A percentile compares a stretch with the other conserved stretches of the same genome.
These are phyloP conservation scores for Botrytis sinoallii DNA, from an alignment of 2,329 filamentous ascomycete species.

Conservation along the genomic window DNA sequence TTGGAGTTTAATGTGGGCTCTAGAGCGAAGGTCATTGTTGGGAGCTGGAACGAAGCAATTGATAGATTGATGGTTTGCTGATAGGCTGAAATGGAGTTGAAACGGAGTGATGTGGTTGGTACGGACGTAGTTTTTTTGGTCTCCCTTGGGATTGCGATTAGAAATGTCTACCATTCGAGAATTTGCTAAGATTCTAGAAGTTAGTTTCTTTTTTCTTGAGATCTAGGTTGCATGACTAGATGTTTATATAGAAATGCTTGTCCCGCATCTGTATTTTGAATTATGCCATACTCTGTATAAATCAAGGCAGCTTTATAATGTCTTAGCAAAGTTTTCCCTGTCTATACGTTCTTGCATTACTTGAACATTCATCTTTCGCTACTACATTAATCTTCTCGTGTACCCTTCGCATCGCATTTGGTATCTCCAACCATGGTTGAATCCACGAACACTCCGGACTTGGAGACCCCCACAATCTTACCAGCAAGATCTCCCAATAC, in stretches of 20 bases:
- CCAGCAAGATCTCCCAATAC: not conserved
- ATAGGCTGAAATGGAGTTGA: not conserved
- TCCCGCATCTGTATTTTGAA: not conserved
- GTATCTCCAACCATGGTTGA: not conserved
- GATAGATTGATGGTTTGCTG: not conserved
- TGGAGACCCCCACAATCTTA: not conserved
- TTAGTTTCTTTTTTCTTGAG: not conserved
- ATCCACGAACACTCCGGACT: not conserved
- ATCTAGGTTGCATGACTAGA: not conserved
- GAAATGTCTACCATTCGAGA: not conserved
- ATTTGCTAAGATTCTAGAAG: not conserved
- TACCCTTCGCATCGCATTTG: not conserved
- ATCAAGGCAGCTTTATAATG: not conserved
- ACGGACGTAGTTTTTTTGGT: not conserved
- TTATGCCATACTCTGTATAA: not conserved
- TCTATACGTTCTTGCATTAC: not conserved
- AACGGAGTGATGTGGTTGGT: not conserved
- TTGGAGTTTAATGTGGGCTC: not conserved
- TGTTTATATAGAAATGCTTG: not conserved
- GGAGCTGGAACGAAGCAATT: not conserved
- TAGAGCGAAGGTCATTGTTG: not conserved
- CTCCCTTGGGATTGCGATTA: not conserved
- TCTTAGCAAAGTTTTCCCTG: not conserved
- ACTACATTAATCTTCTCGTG: not conserved
- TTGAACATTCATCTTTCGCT: no score